Evolutionary conservation across 345 rosid species (phyloP).

Genomic region (Lepidium africanum): DNA sequence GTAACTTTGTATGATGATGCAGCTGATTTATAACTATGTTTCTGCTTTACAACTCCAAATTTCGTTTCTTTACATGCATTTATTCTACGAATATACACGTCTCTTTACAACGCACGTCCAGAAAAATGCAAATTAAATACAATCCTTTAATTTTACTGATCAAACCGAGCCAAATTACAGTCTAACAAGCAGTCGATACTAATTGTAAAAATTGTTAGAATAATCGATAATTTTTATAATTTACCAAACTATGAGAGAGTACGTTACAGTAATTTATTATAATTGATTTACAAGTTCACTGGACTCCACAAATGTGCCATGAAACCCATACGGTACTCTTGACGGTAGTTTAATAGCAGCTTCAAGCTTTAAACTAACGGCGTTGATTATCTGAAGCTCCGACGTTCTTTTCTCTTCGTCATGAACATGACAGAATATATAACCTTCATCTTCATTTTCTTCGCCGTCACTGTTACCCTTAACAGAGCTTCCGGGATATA

Average conservation of each 20-base stretch:
- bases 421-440: conserved; percentile 62
- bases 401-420: conserved; percentile 72
- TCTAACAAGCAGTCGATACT: not conserved
- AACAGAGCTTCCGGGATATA: conserved; percentile 29
- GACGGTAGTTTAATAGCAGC: conserved; percentile 75
- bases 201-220: not conserved
- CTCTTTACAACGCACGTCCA: not conserved
- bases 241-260: not conserved
- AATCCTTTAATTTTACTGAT: too few species aligned
- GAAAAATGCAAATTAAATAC: not conserved
- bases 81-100: not conserved
- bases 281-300: conserved; percentile 54
- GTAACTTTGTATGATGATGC: too few species aligned
- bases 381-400: conserved; percentile 75
- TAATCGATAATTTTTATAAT: not conserved
- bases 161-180: not conserved
- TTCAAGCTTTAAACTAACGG: conserved; percentile 50
- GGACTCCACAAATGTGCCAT: conserved; percentile 75
- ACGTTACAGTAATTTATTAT: conserved; percentile 4
- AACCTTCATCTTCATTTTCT: conserved; percentile 71
- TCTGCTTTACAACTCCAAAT: too few species aligned
- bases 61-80: too few species aligned
- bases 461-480: conserved; percentile 15
- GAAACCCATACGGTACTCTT: conserved; percentile 93
- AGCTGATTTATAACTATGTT: too few species aligned